These are phyloP conservation scores for Sarocladium kiliense DNA, from an alignment of 2,329 filamentous ascomycete genomes.

Conservation along the genomic window DNA sequence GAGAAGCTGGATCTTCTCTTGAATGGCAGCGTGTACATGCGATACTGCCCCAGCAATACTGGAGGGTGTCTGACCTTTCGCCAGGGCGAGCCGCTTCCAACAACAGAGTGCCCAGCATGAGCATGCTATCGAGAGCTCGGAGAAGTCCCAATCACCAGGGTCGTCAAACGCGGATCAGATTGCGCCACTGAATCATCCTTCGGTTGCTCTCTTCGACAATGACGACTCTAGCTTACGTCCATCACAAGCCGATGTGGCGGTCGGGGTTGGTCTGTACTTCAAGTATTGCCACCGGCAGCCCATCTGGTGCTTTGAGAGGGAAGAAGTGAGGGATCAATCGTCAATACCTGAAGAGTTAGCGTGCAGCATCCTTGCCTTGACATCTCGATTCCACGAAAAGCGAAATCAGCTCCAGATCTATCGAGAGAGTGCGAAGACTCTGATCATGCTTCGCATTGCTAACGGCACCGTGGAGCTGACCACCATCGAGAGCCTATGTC, in stretches of 20 bases:
- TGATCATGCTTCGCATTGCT: conserved; percentile 44
- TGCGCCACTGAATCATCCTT: conserved; percentile 18
- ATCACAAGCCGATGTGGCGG: conserved; percentile 24
- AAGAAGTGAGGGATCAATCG: conserved; percentile 30
- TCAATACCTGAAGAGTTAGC: conserved; percentile 33
- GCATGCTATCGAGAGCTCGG: conserved; percentile 16
- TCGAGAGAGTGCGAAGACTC: conserved; percentile 33
- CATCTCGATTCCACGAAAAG: conserved; percentile 31
- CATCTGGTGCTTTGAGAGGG: conserved; percentile 40
- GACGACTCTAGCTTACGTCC: conserved; percentile 24
- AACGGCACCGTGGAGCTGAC: conserved; percentile 43
- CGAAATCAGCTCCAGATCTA: conserved; percentile 27
- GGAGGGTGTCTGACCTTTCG: conserved; percentile 20
- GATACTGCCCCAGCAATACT: background rate
- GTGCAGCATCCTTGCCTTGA: conserved; percentile 35
- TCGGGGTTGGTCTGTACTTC: conserved; percentile 34
- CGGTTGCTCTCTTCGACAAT: conserved; percentile 21
- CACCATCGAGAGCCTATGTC: conserved; percentile 45
- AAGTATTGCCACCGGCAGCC: conserved; percentile 38
- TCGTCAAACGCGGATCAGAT: conserved; percentile 18
- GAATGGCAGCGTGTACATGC: conserved; percentile 31
- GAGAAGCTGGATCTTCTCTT: conserved; percentile 47
- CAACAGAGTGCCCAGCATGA: background rate
- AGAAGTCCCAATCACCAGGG: conserved; percentile 27
- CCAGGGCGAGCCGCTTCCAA: conserved; percentile 8